These are phyloP conservation scores for Dissophora ornata DNA, from an alignment of 192 early-diverging fungal species.

Conservation along the genomic window DNA sequence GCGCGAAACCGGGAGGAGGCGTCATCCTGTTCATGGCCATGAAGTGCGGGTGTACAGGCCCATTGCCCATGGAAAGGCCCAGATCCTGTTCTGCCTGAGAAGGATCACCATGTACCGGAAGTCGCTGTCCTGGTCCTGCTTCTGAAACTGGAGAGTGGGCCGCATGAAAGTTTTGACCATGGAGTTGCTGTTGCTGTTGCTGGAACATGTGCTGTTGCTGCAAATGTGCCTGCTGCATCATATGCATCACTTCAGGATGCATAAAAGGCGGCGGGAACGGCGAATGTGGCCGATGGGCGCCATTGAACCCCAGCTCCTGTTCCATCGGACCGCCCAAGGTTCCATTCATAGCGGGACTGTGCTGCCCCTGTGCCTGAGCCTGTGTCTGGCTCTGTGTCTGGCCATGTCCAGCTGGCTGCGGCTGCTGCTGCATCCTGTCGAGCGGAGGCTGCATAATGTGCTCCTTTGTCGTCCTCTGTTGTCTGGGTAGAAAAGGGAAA, in stretches of 20 bases:
- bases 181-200: slow-evolving; percentile 18
- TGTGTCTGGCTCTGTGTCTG: too few relatives aligned
- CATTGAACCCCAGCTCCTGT: slow-evolving; percentile 1
- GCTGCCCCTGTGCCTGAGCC: too few relatives aligned
- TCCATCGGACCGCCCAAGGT: neutral
- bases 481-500: too few relatives aligned
- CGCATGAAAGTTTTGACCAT: neutral
- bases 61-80: slow-evolving; percentile 28
- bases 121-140: neutral
- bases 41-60: slow-evolving; percentile 17
- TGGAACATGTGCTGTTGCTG: slow-evolving; percentile 23
- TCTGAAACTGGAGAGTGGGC: neutral
- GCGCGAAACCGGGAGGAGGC: slow-evolving; percentile 35
- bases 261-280: slow-evolving; percentile 25
- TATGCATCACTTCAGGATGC: slow-evolving; percentile 28
- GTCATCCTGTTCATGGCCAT: slow-evolving; percentile 34
- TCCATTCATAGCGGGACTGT: too few relatives aligned
- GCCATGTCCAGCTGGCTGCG: too few relatives aligned
- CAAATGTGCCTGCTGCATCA: slow-evolving; percentile 34
- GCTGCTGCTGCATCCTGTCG: too few relatives aligned
- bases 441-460: too few relatives aligned
- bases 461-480: too few relatives aligned
- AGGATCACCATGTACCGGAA: neutral
- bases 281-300: slow-evolving; percentile 1
- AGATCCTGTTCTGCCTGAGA: neutral